Conservation (phyloP, 1,284 basidiomycete genomes). For the Ceratobasidium sp. region DNA sequence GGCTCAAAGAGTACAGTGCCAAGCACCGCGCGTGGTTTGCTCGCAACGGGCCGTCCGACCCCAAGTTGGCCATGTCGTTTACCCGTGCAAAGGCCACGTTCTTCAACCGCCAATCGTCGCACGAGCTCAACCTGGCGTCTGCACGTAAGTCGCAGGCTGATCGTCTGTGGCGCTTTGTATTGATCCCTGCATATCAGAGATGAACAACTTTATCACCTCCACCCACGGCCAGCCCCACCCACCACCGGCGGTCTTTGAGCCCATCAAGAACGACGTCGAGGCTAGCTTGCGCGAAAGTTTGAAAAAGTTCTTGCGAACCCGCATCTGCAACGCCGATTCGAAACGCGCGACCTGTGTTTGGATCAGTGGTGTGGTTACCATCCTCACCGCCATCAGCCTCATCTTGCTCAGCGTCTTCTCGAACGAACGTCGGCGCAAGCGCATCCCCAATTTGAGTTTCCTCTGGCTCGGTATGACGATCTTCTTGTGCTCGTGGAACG, state of each 20-base stretch:
- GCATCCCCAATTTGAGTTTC: conserved; percentile 26
- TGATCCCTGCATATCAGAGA: conserved; percentile 16
- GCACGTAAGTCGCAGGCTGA: background rate
- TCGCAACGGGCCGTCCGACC: background rate
- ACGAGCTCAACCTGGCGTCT: conserved; percentile 35
- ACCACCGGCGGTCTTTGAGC: conserved; percentile 10
- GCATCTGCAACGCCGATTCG: conserved; percentile 28
- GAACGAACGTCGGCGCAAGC: conserved; percentile 6
- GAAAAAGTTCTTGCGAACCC: conserved; percentile 19
- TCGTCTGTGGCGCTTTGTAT: background rate
- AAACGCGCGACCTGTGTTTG: conserved; percentile 20
- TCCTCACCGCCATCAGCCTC: conserved; percentile 12
- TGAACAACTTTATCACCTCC: conserved; percentile 10
- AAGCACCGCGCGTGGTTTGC: conserved; percentile 35
- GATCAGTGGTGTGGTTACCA: conserved; percentile 28
- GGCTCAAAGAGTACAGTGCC: conserved; percentile 38
- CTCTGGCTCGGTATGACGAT: conserved; percentile 36
- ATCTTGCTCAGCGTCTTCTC: conserved; percentile 32
- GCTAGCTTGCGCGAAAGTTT: conserved; percentile 27
- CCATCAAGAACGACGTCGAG: conserved; percentile 22
- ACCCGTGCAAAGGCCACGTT: conserved; percentile 40
- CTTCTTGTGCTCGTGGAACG: conserved; percentile 35
- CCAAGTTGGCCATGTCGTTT: conserved; percentile 36
- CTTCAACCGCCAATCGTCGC: conserved; percentile 19
- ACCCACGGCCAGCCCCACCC: conserved; percentile 33